These are phyloP conservation scores for Stagonosporopsis tanaceti DNA, from an alignment of 2,329 filamentous ascomycete genomes.

Conservation along the genomic window DNA sequence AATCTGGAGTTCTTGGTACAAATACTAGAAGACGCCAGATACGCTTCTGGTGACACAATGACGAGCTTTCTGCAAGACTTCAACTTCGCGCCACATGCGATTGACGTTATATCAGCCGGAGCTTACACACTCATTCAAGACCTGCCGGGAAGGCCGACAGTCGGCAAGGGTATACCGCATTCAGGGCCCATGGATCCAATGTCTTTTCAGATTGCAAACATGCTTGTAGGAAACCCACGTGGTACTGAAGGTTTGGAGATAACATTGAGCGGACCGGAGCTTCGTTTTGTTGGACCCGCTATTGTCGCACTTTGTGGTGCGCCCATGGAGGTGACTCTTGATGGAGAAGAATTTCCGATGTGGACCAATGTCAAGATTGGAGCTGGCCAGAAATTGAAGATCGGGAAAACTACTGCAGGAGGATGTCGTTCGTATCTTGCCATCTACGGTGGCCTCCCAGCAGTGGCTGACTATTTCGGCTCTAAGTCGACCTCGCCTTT, in stretches of 20 bases:
- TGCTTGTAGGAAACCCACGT: slow-evolving; percentile 64
- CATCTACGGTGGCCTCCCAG: slow-evolving; percentile 62
- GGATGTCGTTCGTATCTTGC: slow-evolving; percentile 68
- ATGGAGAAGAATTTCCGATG: slow-evolving; percentile 60
- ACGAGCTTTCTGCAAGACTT: slow-evolving; percentile 65
- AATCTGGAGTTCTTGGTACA: slow-evolving; percentile 65
- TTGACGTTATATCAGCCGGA: slow-evolving; percentile 65
- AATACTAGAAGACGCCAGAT: slow-evolving; percentile 58
- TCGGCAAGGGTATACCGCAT: slow-evolving; percentile 67
- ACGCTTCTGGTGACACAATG: slow-evolving; percentile 61
- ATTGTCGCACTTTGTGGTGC: slow-evolving; percentile 67
- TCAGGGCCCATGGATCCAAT: slow-evolving; percentile 69
- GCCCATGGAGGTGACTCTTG: slow-evolving; percentile 60
- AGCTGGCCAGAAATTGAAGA: slow-evolving; percentile 61
- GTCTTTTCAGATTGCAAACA: slow-evolving; percentile 66
- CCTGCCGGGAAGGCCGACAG: slow-evolving; percentile 62
- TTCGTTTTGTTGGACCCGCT: slow-evolving; percentile 63
- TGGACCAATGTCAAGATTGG: slow-evolving; percentile 63
- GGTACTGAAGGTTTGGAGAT: slow-evolving; percentile 66
- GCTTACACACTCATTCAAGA: slow-evolving; percentile 68
- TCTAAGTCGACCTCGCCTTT: slow-evolving; percentile 67
- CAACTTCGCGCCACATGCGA: slow-evolving; percentile 58
- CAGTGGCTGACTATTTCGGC: slow-evolving; percentile 64
- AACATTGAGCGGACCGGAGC: slow-evolving; percentile 66
- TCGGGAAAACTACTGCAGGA: slow-evolving; percentile 61